phyloP scores from a whole-genome alignment of 1,139 yeast species.

The Scheffersomyces illinoinensis region DNA sequence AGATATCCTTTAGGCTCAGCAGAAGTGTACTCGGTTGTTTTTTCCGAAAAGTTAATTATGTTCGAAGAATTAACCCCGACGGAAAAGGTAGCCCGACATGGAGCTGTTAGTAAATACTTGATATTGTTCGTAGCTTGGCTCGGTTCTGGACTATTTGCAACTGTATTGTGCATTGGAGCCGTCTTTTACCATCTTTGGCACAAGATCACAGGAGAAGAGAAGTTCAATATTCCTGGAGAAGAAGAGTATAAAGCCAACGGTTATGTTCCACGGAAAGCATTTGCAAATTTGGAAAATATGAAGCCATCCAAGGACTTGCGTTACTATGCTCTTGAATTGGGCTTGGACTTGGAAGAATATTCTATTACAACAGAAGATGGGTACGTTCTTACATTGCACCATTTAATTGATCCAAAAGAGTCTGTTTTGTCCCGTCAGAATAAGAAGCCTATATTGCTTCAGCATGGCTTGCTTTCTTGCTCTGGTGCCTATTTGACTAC shows the following conservation, averaged over 20 bases:
- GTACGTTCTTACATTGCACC: conserved; percentile 62
- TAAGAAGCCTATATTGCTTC: conserved; percentile 63
- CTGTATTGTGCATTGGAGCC: conserved; percentile 25
- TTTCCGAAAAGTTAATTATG: conserved; percentile 6
- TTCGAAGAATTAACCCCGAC: conserved; percentile 22
- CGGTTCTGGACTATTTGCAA: conserved; percentile 30
- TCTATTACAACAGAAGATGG: conserved; percentile 80
- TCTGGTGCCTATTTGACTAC: conserved; percentile 81
- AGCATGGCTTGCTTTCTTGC: conserved; percentile 87
- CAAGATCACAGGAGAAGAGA: conserved; percentile 25
- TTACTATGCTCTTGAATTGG: conserved; percentile 66
- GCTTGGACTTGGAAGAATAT: conserved; percentile 59
- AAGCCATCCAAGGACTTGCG: conserved; percentile 44
- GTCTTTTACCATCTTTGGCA: conserved; percentile 27
- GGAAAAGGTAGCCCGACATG: conserved; percentile 17
- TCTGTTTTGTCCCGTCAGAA: conserved; percentile 24
- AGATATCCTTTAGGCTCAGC: not conserved
- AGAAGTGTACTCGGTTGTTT: not conserved
- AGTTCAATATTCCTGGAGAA: conserved; percentile 8
- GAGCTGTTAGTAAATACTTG: conserved; percentile 17
- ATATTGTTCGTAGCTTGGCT: conserved; percentile 28
- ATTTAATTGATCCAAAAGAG: conserved; percentile 57
- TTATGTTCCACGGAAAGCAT: conserved; percentile 30
- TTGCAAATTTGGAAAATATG: conserved; percentile 30
- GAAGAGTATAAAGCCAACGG: conserved; percentile 13